Percentiles rank a stretch among this genome's conserved stretches.
Conservation (phyloP, 2,329 filamentous ascomycete species). For the Fusarium miscanthi region DNA sequence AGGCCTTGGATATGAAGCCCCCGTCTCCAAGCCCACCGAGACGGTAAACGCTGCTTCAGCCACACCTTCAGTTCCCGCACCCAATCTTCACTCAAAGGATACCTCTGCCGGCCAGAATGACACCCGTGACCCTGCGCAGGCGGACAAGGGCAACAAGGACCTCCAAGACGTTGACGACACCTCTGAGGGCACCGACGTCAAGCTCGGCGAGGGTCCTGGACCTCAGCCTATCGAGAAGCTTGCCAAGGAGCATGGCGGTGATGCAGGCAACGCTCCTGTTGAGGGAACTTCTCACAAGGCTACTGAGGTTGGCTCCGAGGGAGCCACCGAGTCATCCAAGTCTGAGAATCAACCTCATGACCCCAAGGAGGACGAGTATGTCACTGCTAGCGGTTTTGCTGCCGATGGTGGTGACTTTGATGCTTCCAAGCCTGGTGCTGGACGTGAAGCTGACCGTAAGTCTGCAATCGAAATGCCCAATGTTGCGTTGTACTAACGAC, state of each 20-base stretch:
- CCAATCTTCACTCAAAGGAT: slow-evolving; percentile 25
- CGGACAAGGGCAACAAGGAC: slow-evolving; percentile 45
- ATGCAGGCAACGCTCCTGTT: slow-evolving; percentile 42
- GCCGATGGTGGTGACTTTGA: slow-evolving; percentile 78
- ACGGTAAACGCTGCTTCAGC: not conserved
- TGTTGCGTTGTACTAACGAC: slow-evolving; percentile 4
- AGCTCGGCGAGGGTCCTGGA: slow-evolving; percentile 45
- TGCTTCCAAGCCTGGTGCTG: slow-evolving; percentile 71
- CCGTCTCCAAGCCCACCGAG: not conserved
- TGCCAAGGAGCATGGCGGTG: slow-evolving; percentile 48
- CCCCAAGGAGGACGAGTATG: slow-evolving; percentile 66
- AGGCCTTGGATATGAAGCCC: slow-evolving; percentile 12
- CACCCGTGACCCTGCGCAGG: slow-evolving; percentile 53
- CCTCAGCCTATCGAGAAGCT: slow-evolving; percentile 52
- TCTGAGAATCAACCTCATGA: slow-evolving; percentile 49
- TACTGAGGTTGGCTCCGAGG: slow-evolving; percentile 23
- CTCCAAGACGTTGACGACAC: slow-evolving; percentile 48
- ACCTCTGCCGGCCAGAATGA: slow-evolving; percentile 52
- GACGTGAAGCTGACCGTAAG: slow-evolving; percentile 73
- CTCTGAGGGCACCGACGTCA: slow-evolving; percentile 45
- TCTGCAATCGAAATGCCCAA: slow-evolving; percentile 16
- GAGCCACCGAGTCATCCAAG: slow-evolving; percentile 12
- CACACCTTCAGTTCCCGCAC: slow-evolving; percentile 3
- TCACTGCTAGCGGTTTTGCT: slow-evolving; percentile 67
- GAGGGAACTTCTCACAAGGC: slow-evolving; percentile 12